A percentile compares a stretch with the other conserved stretches of the same genome.
phyloP scores from a whole-genome alignment of 208 protist genomes.

The Zelonia costaricensis region DNA sequence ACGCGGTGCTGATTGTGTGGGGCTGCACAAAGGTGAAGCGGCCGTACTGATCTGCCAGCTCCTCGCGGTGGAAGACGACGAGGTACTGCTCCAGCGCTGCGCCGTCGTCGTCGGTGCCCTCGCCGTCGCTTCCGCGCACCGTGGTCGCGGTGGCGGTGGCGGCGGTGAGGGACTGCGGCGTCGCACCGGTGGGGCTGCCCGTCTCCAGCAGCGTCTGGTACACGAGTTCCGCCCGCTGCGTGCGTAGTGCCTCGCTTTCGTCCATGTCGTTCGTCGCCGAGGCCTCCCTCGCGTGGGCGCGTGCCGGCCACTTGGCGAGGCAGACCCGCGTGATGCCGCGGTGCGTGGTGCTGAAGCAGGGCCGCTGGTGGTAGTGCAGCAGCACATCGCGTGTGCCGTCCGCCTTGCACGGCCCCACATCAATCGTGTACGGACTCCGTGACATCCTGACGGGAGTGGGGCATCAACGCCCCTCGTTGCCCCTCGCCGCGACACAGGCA shows the following conservation, averaged over 20 bases:
- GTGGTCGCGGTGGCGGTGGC: neutral
- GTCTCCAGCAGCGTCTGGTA: constrained; percentile 15
- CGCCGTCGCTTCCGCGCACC: neutral
- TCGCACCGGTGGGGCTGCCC: neutral
- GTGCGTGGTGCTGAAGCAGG: constrained; percentile 59
- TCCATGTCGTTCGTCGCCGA: constrained; percentile 4
- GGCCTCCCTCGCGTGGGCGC: constrained; percentile 3
- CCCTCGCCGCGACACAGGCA: neutral
- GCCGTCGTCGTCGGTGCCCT: neutral
- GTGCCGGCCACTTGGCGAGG: constrained; percentile 47
- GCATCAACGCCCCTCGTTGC: too few species aligned
- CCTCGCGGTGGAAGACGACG: constrained; percentile 79
- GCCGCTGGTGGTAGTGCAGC: constrained; percentile 47
- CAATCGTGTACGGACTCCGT: constrained; percentile 63
- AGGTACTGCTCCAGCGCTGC: constrained; percentile 49
- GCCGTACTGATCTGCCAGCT: constrained; percentile 54
- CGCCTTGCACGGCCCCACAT: constrained; percentile 42
- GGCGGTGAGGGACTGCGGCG: too few species aligned
- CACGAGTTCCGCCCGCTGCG: constrained; percentile 16
- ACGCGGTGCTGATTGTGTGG: constrained; percentile 61
- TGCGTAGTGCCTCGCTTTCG: constrained; percentile 13
- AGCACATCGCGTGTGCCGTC: constrained; percentile 65
- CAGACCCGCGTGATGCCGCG: constrained; percentile 64
- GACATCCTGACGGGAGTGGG: too few species aligned
- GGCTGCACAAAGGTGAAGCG: constrained; percentile 56